Conservation (phyloP, 1,284 basidiomycete genomes). For the Phylloboletellus chloephorus region DNA sequence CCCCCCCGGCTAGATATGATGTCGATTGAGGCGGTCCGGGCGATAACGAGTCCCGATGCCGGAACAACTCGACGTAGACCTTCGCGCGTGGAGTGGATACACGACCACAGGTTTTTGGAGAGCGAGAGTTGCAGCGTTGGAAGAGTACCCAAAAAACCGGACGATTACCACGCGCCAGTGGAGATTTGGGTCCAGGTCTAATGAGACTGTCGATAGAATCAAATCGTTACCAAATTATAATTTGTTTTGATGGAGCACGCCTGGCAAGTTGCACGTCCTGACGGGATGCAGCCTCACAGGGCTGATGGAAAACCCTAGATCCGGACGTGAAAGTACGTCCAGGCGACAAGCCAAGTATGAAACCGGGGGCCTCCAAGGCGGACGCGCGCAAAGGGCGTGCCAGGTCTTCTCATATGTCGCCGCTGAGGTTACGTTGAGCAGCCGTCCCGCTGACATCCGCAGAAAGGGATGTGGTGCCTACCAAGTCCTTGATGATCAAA, state of each 20-base stretch:
- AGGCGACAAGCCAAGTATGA: constrained; percentile 12
- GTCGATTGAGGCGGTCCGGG: constrained; percentile 14
- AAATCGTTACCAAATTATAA: constrained; percentile 22
- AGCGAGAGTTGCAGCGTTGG: constrained; percentile 2
- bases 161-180: constrained; percentile 26
- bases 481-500: constrained; percentile 4
- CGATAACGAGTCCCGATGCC: constrained; percentile 22
- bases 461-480: constrained; percentile 8
- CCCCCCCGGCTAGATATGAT: constrained; percentile 27
- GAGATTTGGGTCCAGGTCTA: constrained; percentile 30
- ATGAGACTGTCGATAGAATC: constrained; percentile 7
- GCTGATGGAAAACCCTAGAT: constrained; percentile 23
- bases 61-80: constrained; percentile 17
- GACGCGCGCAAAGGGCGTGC: constrained; percentile 30
- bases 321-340: constrained; percentile 13
- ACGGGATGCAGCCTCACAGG: constrained; percentile 17
- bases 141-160: constrained; percentile 15
- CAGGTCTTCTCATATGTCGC: constrained; percentile 18
- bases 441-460: constrained; percentile 14
- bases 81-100: constrained; percentile 5
- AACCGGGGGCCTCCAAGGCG: constrained; percentile 12
- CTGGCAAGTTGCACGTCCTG: constrained; percentile 10
- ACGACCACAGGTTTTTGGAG: constrained; percentile 18
- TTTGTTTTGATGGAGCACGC: constrained; percentile 12
- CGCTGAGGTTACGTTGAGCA: constrained; percentile 13